A percentile compares a stretch with the other conserved stretches of the same genome.
Conservation (phyloP, 805 yeast species). For the Wickerhamiella kurtzmanii region DNA sequence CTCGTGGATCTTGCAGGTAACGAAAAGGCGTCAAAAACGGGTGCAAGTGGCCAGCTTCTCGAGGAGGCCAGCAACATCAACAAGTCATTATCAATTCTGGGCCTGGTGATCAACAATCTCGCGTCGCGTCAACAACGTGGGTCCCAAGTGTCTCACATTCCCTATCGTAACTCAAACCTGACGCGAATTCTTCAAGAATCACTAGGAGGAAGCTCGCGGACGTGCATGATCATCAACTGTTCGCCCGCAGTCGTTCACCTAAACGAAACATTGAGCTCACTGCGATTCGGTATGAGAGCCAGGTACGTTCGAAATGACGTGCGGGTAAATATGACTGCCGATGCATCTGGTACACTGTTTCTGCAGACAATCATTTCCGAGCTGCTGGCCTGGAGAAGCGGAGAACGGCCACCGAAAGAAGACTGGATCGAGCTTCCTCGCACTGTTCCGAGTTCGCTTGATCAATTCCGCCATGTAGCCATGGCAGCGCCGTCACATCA, state of each 20-base stretch:
- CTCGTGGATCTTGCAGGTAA: constrained; percentile 82
- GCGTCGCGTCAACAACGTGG: constrained; percentile 37
- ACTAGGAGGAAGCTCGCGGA: constrained; percentile 70
- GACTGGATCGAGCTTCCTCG: constrained; percentile 19
- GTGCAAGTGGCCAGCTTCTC: constrained; percentile 57
- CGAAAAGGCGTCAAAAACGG: constrained; percentile 65
- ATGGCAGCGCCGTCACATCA: too few relatives aligned
- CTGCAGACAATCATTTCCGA: constrained; percentile 20
- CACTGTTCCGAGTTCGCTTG: too few relatives aligned
- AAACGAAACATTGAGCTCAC: constrained; percentile 53
- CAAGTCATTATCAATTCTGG: constrained; percentile 60
- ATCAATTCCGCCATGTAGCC: too few relatives aligned
- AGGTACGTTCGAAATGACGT: constrained; percentile 53
- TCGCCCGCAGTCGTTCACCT: constrained; percentile 48
- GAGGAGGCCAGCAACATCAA: constrained; percentile 82
- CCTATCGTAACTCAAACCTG: constrained; percentile 66
- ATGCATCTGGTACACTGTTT: constrained; percentile 28
- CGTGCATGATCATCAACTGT: constrained; percentile 59
- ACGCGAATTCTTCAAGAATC: constrained; percentile 70
- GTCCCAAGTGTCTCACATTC: constrained; percentile 36
- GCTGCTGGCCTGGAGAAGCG: constrained; percentile 27
- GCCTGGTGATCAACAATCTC: constrained; percentile 66
- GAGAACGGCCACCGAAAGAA: constrained; percentile 20
- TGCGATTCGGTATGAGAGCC: constrained; percentile 65
- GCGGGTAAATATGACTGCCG: constrained; percentile 33